Base-by-base conservation (phyloP, 768 basidiomycete genomes). In the Boletus rubroflammeus region DNA sequence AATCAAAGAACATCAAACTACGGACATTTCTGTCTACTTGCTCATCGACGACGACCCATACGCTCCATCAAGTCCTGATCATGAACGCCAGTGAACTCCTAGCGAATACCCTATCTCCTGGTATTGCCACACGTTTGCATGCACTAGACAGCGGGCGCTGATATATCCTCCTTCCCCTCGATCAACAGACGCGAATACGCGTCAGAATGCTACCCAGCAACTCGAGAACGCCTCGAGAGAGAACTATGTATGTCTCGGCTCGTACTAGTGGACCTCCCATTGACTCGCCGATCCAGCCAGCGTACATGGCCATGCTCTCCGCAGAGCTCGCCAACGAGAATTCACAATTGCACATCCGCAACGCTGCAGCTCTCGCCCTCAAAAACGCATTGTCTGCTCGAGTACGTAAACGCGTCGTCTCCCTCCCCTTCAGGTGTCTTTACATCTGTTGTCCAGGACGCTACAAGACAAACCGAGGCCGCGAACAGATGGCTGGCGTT, bases 1-100 rank as follows among this genome's bases (percentile, higher is more conserved):
- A n/a, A n/a, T n/a, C 36, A 38, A 38, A 4, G 36, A 38, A 28
- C 31, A 38, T 25, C 32, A 49, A 52, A 52, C 54, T 51, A 39
- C 54, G 44, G 39, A 56, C 50, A 29, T 42, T 54, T 60, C 54
- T 54, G 54, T 63, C 53, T 47, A 32, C 49, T 48, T 25, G 17
- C 54, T 47, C 60, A 53, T 61, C 63, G 50, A 61, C 60, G 53
- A 65, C 69, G 55, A 68, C 64, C 43, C 13, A 32, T 15, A 61
- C 66, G 51, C 34, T 25, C 56, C 46, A 61, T 58, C 53, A 54
- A 59, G 47, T 49, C 62, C 61, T 72, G 71, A 81, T 75, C 67
- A 95, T 96, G 93, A 92, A 92, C 79, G 91, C 92, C 61, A 86
- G 83, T 53, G 85, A 91, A 72, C 85, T 98, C 56, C 85, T 98